Evolutionary conservation across 2,329 filamentous ascomycete genomes (phyloP).

Genomic region (Penicillium psychrosexuale): DNA sequence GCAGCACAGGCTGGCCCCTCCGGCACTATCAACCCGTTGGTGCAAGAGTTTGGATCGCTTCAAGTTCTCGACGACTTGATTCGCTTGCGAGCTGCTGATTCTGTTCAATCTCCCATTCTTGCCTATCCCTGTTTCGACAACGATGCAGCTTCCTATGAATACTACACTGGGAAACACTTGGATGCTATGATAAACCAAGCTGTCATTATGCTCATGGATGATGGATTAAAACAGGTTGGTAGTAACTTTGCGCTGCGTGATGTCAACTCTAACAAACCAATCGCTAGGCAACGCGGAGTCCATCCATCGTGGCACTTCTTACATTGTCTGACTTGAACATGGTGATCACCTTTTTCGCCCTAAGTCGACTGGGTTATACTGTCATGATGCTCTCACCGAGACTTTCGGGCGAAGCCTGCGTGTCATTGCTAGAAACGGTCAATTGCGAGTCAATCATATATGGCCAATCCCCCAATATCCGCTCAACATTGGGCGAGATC

Average conservation of each 20-base stretch:
- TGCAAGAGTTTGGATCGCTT: conserved; percentile 38
- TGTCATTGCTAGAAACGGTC: conserved; percentile 40
- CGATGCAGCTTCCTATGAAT: conserved; percentile 37
- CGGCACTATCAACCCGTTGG: conserved; percentile 10
- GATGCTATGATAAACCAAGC: conserved; percentile 36
- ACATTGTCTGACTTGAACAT: conserved; percentile 44
- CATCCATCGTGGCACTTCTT: conserved; percentile 38
- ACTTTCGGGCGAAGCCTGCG: conserved; percentile 41
- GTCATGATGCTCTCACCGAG: conserved; percentile 46
- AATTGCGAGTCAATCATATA: conserved; percentile 38
- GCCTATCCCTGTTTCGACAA: conserved; percentile 39
- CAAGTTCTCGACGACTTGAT: conserved; percentile 45
- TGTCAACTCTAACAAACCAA: not conserved
- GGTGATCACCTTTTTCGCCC: conserved; percentile 45
- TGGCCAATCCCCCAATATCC: conserved; percentile 35
- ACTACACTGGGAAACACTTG: conserved; percentile 43
- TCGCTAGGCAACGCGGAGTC: conserved; percentile 17
- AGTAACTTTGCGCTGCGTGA: not conserved
- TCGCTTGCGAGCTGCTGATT: conserved; percentile 39
- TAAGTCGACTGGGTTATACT: conserved; percentile 46
- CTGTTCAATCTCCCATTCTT: conserved; percentile 42
- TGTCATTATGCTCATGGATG: conserved; percentile 31
- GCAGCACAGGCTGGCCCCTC: conserved; percentile 11
- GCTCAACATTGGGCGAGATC: conserved; percentile 31
- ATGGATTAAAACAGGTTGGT: conserved; percentile 29